Percentiles rank a stretch among this genome's conserved stretches.
Conservation (phyloP, 371 early-diverging fungal genomes). For the Rhizomucor miehei region DNA sequence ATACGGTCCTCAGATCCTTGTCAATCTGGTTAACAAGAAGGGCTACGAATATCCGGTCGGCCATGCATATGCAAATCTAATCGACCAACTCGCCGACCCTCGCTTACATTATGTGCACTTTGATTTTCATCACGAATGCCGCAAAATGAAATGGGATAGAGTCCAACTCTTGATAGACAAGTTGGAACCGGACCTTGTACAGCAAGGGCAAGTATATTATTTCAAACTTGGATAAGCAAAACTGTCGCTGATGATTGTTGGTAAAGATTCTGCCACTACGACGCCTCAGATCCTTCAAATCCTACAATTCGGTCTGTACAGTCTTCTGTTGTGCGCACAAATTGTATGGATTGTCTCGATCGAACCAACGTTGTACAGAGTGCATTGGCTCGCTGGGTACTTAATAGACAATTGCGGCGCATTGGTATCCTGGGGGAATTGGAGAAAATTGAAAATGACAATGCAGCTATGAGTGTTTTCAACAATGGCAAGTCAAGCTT, state of each 20-base stretch:
- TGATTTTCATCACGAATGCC: conserved; percentile 96
- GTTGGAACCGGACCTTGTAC: conserved; percentile 57
- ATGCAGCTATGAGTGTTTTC: conserved; percentile 31
- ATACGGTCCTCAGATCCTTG: conserved; percentile 79
- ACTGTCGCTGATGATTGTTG: not conserved
- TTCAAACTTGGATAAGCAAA: not conserved
- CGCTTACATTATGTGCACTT: conserved; percentile 79
- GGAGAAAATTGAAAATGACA: conserved; percentile 58
- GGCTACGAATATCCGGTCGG: conserved; percentile 86
- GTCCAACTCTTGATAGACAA: conserved; percentile 74
- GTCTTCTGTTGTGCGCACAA: conserved; percentile 87
- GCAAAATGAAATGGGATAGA: conserved; percentile 82
- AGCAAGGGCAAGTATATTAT: conserved; percentile 55
- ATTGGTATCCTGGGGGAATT: conserved; percentile 56
- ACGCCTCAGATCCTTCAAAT: too few species aligned
- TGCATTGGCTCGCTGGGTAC: conserved; percentile 68
- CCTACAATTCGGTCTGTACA: conserved; percentile 41
- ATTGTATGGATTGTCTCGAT: conserved; percentile 99
- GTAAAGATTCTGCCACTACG: not conserved
- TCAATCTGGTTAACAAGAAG: conserved; percentile 88
- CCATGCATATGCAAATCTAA: conserved; percentile 59
- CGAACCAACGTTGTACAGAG: conserved; percentile 99
- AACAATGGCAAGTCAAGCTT: conserved; percentile 26
- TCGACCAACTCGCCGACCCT: conserved; percentile 49
- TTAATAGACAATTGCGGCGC: conserved; percentile 65